Conservation (phyloP, 2,329 filamentous ascomycete genomes). For the Coleophoma eucalyptorum region DNA sequence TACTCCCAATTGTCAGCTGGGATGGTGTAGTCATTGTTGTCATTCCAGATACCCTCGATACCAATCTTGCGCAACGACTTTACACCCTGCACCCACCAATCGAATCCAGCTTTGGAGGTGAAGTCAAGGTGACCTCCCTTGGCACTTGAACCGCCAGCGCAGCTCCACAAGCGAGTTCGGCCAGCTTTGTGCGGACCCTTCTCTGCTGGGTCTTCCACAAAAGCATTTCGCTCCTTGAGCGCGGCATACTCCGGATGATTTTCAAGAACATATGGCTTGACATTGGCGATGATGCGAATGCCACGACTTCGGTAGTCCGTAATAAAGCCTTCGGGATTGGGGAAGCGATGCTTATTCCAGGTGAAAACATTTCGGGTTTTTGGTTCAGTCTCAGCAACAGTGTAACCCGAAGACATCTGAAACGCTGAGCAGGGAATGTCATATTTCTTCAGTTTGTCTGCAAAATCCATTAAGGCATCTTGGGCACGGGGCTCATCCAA, state of each 20-base stretch:
- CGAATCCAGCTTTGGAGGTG: constrained; percentile 60
- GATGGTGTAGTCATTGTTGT: constrained; percentile 73
- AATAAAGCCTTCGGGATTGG: constrained; percentile 62
- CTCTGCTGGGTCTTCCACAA: constrained; percentile 60
- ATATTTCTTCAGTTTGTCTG: constrained; percentile 30
- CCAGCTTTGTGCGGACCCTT: constrained; percentile 36
- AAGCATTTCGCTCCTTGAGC: constrained; percentile 51
- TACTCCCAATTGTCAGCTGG: constrained; percentile 63
- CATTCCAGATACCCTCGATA: constrained; percentile 75
- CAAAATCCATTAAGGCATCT: constrained; percentile 36
- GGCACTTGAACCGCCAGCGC: constrained; percentile 65
- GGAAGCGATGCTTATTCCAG: constrained; percentile 69
- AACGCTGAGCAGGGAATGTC: constrained; percentile 49
- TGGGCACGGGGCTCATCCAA: constrained; percentile 49
- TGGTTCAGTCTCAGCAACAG: constrained; percentile 60
- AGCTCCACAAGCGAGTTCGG: constrained; percentile 65
- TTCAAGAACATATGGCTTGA: constrained; percentile 68
- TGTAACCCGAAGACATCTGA: constrained; percentile 51
- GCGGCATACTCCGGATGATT: constrained; percentile 64
- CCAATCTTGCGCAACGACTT: constrained; percentile 56
- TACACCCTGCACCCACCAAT: constrained; percentile 71
- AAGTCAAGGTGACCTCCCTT: constrained; percentile 73
- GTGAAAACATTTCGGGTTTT: constrained; percentile 70
- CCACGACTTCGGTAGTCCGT: constrained; percentile 58
- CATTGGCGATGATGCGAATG: constrained; percentile 65